phyloP scores from a whole-genome alignment of 257 asterid genomes.

The Penstemon newberryi region DNA sequence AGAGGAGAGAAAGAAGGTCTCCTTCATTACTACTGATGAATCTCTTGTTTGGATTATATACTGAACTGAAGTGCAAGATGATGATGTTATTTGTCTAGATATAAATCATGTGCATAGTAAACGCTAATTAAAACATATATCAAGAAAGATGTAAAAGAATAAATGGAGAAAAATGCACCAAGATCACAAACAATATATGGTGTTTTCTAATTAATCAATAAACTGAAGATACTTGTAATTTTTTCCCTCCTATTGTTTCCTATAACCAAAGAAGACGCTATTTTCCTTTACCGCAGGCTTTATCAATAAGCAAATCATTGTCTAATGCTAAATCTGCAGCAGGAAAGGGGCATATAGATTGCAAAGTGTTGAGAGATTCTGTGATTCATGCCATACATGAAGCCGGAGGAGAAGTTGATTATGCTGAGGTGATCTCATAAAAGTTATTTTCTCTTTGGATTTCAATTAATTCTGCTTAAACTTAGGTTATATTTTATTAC shows the following conservation, averaged over 20 bases:
- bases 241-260: background rate
- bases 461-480: background rate
- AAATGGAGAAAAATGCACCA: background rate
- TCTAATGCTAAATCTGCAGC: slow-evolving; percentile 56
- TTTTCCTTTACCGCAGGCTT: slow-evolving; percentile 50
- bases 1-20: slow-evolving; percentile 70
- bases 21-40: slow-evolving; percentile 10
- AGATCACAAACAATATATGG: background rate
- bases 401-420: slow-evolving; percentile 87
- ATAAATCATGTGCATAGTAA: background rate
- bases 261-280: background rate
- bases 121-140: background rate
- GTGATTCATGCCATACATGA: slow-evolving; percentile 44
- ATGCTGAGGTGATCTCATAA: slow-evolving; percentile 65
- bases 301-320: slow-evolving; percentile 67
- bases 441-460: background rate
- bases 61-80: background rate
- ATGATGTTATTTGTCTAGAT: background rate
- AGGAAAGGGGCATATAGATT: slow-evolving; percentile 51
- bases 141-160: background rate
- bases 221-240: no score
- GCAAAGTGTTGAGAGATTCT: slow-evolving; percentile 55
- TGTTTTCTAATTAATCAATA: no score
- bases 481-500: background rate
- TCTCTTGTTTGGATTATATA: background rate